Conservation (phyloP, 2,329 filamentous ascomycete genomes). For the Pyrenochaeta sp. region DNA sequence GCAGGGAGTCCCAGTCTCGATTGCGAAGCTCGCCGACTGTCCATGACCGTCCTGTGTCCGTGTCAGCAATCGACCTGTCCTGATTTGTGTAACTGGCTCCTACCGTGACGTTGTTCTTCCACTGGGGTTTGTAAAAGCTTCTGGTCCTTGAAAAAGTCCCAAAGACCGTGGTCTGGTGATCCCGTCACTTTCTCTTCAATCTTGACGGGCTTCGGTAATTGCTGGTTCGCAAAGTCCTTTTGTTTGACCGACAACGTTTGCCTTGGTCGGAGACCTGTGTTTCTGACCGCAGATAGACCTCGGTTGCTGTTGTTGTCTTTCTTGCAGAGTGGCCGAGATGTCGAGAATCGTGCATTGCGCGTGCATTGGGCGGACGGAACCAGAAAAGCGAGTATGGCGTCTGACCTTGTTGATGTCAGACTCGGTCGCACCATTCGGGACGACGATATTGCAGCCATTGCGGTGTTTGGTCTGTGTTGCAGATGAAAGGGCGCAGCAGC, state of each 20-base stretch:
- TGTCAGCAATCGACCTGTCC: constrained; percentile 8
- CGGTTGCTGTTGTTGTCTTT: constrained; percentile 82
- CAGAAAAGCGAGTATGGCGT: constrained; percentile 38
- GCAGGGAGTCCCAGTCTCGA: constrained; percentile 94
- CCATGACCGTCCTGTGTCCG: constrained; percentile 74
- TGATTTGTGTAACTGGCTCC: constrained; percentile 14
- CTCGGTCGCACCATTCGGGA: constrained; percentile 37
- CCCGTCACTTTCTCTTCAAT: constrained; percentile 66
- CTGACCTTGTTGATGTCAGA: constrained; percentile 22
- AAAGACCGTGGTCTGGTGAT: constrained; percentile 84
- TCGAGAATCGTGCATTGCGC: constrained; percentile 55
- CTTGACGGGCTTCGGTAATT: constrained; percentile 75
- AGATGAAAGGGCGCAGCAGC: constrained; percentile 1
- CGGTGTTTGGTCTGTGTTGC: not conserved
- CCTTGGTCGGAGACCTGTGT: constrained; percentile 72
- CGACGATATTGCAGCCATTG: constrained; percentile 40
- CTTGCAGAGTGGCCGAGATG: constrained; percentile 59
- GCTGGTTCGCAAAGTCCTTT: constrained; percentile 56
- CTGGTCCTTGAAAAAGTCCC: constrained; percentile 83
- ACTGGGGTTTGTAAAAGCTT: constrained; percentile 75
- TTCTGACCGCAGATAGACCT: constrained; percentile 81
- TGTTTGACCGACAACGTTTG: constrained; percentile 78
- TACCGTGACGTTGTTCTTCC: constrained; percentile 75
- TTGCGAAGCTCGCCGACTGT: constrained; percentile 81
- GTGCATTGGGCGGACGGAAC: constrained; percentile 33